Base-by-base conservation (phyloP, 176 grass and related monocot genomes). In the Coix lacrymajobi region DNA sequence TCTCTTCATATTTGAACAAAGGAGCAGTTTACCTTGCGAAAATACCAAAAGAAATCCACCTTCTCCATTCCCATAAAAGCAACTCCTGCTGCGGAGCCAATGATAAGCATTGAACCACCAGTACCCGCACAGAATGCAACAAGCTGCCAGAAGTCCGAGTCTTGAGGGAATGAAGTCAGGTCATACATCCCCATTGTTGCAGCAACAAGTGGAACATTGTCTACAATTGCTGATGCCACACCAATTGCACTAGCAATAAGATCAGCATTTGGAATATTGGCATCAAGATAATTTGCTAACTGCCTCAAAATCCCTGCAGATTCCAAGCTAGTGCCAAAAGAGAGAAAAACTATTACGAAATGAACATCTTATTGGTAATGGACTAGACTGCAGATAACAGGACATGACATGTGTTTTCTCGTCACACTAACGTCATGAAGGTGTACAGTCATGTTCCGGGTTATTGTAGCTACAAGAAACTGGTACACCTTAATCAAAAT, bases 1-100 rank as follows among this genome's bases (percentile, higher is more conserved):
- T 29, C 34, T 24, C 20, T 69, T 62, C 30, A 37, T 74, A 91
- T 31, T 31, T n/a, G 32, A n/a, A 74, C 54, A 75, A 48, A 43
- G 52, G 19, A 72, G 63, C 38, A 65, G 12, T 83, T 92, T 87
- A 98, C 96, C 96, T 98, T 95, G 36, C 87, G 86, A 82, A 98
- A 75, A 87, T 98, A 98, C 96, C 96, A 95, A 91, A 98, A 95
- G 91, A 98, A 98, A 90, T 98, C 91, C 73, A 98, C 91, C 80
- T 93, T 98, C 81, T 98, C 96, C 85, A 98, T 90, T 83, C 92
- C 96, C 96, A 98, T 98, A 78, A 95, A 98, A 75, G 92, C 96
- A 66, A 98, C 96, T 45, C 96, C 96, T 77, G 96, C 92, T 64
- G 96, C 96, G 66, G 92, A 98, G 64, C 96, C 96, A 79, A 98